These are phyloP conservation scores for Saussurea involucrata DNA, from an alignment of 129 eudicot genomes.

Conservation along the genomic window DNA sequence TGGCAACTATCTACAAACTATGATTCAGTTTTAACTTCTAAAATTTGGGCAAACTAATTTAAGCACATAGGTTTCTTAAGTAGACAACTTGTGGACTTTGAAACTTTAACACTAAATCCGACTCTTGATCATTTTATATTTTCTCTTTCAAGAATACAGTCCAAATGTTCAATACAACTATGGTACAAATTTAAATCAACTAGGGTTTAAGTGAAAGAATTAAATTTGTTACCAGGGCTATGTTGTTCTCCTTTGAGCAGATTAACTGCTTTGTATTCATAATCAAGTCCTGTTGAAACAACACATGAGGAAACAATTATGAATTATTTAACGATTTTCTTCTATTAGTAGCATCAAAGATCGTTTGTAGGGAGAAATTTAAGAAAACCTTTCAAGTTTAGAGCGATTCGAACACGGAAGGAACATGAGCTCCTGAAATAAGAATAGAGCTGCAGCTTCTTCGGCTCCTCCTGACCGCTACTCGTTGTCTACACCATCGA, in stretches of 20 bases:
- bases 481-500: slow-evolving; percentile 12
- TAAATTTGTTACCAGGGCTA: slow-evolving; percentile 45
- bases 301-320: not conserved
- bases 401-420: slow-evolving; percentile 85
- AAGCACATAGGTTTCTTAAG: not conserved
- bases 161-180: not conserved
- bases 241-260: slow-evolving; percentile 74
- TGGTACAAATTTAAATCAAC: not conserved
- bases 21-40: not conserved
- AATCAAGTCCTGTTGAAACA: slow-evolving; percentile 59
- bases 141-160: not conserved
- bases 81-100: not conserved
- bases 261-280: slow-evolving; percentile 75
- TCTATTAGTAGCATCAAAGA: not conserved
- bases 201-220: not conserved
- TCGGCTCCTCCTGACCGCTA: slow-evolving; percentile 29
- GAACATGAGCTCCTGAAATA: slow-evolving; percentile 76
- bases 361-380: not conserved
- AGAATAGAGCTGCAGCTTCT: slow-evolving; percentile 68
- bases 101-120: not conserved
- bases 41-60: not conserved
- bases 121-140: not conserved
- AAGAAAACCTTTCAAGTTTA: slow-evolving; percentile 64
- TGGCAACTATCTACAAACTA: not conserved
- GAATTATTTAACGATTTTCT: not conserved